These are phyloP conservation scores for Boletus bicolor DNA, from an alignment of 768 basidiomycete genomes.

Conservation along the genomic window DNA sequence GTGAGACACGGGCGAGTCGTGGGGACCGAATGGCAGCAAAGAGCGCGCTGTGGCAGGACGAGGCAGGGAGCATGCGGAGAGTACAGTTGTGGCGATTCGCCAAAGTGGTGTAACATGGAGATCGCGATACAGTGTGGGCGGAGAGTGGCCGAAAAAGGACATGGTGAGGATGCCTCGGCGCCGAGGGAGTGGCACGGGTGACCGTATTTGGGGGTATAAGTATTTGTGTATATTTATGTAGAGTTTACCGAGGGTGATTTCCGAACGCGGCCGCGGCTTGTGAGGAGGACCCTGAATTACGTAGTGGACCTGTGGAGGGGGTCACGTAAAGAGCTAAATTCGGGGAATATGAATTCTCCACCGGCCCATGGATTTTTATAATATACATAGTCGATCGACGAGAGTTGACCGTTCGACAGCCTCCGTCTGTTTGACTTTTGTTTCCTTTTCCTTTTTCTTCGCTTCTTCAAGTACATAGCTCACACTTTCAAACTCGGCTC, in stretches of 20 bases:
- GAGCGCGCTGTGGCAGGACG: conserved; percentile 26
- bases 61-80: conserved; percentile 16
- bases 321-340: conserved; percentile 35
- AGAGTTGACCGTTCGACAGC: conserved; percentile 24
- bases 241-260: conserved; percentile 38
- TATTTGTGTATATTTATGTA: conserved; percentile 24
- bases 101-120: conserved; percentile 33
- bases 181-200: conserved; percentile 36
- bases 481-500: conserved; percentile 10
- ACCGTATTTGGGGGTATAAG: conserved; percentile 19
- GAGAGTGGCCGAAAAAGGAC: conserved; percentile 32
- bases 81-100: conserved; percentile 26
- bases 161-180: conserved; percentile 36
- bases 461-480: conserved; percentile 33
- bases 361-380: conserved; percentile 34
- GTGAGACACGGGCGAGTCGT: conserved; percentile 5
- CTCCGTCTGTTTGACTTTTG: conserved; percentile 29
- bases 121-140: conserved; percentile 31
- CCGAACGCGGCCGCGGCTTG: conserved; percentile 39
- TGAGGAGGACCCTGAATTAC: conserved; percentile 34
- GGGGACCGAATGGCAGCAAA: conserved; percentile 20
- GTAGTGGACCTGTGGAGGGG: conserved; percentile 23
- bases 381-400: conserved; percentile 38
- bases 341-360: conserved; percentile 40
- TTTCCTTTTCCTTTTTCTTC: conserved; percentile 28